Percentiles rank a stretch among this genome's conserved stretches.
phyloP scores from a whole-genome alignment of 495 filamentous ascomycete species.

The Neurospora sp. region DNA sequence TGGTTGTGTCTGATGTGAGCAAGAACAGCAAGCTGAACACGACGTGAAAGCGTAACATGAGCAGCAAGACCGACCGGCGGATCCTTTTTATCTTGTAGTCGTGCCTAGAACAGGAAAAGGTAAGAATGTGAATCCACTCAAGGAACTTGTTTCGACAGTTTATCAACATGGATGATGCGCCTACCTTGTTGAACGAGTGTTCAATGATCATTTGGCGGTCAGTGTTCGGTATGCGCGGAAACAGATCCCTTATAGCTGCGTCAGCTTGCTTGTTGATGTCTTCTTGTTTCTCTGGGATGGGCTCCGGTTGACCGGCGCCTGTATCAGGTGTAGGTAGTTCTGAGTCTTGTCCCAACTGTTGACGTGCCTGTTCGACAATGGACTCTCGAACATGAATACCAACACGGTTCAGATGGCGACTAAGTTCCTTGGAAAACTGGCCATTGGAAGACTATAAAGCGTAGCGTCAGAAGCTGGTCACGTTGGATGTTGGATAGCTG shows the following conservation, averaged over 20 bases:
- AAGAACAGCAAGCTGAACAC: slow-evolving; percentile 72
- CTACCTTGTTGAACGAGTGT: slow-evolving; percentile 75
- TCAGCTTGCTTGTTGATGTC: slow-evolving; percentile 64
- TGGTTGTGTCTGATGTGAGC: slow-evolving; percentile 81
- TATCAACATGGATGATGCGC: slow-evolving; percentile 4
- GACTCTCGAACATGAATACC: slow-evolving; percentile 62
- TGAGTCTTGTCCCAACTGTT: slow-evolving; percentile 14
- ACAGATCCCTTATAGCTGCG: slow-evolving; percentile 67
- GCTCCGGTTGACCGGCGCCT: slow-evolving; percentile 29
- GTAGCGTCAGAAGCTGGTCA: slow-evolving; percentile 3
- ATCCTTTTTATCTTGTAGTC: slow-evolving; percentile 26
- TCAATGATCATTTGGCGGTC: slow-evolving; percentile 69
- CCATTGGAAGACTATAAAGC: slow-evolving; percentile 3
- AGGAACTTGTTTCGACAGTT: neutral
- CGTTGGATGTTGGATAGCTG: neutral
- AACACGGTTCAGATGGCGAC: slow-evolving; percentile 55
- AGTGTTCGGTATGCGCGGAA: slow-evolving; percentile 72
- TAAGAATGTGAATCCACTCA: slow-evolving; percentile 3
- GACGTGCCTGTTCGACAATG: slow-evolving; percentile 40
- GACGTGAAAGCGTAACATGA: slow-evolving; percentile 56
- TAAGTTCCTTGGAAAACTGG: slow-evolving; percentile 8
- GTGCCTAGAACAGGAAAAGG: neutral
- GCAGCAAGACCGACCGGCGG: slow-evolving; percentile 54
- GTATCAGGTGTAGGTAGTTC: slow-evolving; percentile 9
- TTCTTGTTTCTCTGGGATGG: slow-evolving; percentile 45